Conservation (phyloP, 1,139 yeast species). For the Yamadazyma trypodendri region DNA sequence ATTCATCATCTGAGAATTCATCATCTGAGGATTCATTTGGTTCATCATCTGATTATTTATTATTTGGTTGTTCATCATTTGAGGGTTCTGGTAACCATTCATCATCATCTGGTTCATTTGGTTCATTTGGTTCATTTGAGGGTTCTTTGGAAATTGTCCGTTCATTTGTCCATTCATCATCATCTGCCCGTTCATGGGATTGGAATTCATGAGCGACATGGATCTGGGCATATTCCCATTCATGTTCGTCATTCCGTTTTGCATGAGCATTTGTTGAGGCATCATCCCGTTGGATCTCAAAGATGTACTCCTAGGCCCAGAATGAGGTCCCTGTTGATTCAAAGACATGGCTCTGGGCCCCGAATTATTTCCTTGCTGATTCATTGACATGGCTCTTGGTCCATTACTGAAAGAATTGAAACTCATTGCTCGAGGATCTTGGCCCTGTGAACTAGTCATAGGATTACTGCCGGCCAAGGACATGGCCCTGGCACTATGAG, state of each 20-base stretch:
- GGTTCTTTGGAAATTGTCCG: conserved; percentile 3
- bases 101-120: conserved; percentile 5
- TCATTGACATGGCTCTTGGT: conserved; percentile 30
- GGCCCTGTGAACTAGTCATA: conserved; percentile 17
- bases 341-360: conserved; percentile 61
- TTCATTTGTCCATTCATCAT: conserved; percentile 12
- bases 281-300: conserved; percentile 20
- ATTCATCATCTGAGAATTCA: conserved; percentile 7
- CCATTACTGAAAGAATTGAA: conserved; percentile 32
- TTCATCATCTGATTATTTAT: conserved; percentile 6
- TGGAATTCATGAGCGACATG: conserved; percentile 22
- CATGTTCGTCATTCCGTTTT: not conserved
- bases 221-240: conserved; percentile 21
- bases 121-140: conserved; percentile 4
- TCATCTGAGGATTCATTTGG: conserved; percentile 9
- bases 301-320: too few species aligned
- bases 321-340: too few species aligned
- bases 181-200: conserved; percentile 5
- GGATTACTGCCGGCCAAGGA: conserved; percentile 42
- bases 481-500: conserved; percentile 48
- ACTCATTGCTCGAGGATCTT: conserved; percentile 59
- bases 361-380: conserved; percentile 12
- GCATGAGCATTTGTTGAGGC: conserved; percentile 6
- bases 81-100: too few species aligned
- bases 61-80: conserved; percentile 7